Base-by-base conservation (phyloP, 129 eudicot species). In the Silybum marianum region DNA sequence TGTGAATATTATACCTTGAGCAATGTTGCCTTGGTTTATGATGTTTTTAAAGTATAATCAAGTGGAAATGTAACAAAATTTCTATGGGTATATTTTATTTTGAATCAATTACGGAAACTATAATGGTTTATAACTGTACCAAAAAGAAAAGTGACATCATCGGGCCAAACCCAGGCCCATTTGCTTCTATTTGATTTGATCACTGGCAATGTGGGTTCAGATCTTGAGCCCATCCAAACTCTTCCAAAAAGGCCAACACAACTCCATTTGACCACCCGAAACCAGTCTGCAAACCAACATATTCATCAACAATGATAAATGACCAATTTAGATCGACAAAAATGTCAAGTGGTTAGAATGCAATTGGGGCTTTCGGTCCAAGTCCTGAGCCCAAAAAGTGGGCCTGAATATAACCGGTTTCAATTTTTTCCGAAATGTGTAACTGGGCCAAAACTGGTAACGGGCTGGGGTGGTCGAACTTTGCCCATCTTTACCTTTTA, bases 231-330 rank as follows among this genome's bases (percentile, higher is more conserved):
- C 99, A 95, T 84, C 99, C 99, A 69, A 95, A 95, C 85, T 91
- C 97, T 84, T 95, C 99, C 89, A 95, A 79, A 73, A 95, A 91
- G 62, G 98, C 98, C 84, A 95, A 85, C 76, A 91, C 97, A 40
- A 95, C 98, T 30, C 99, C 99, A 71, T 93, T 95, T 54, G 98
- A 93, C 99, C 99, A 95, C 34, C 99, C 99, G 2, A 95, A 95
- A 72, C 99, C 99, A 9, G 97, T 95, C 99, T 95, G 97, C 86
- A 85, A 34, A 69, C 72, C 69, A 67, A 6, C 66, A 78, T 19
- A 71, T 48, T 78, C 8, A 73, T 74, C 10, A 67, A 38, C 0
- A 13, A 6, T n/a, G 0, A 58, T 58, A 58, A 58, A 58, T 54
- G 8, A 54, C 65, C 21, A 23, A 3, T 18, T 54, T 18, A 54